Base-by-base conservation (phyloP, 306 rosid genomes). In the Vigna nakashimae region DNA sequence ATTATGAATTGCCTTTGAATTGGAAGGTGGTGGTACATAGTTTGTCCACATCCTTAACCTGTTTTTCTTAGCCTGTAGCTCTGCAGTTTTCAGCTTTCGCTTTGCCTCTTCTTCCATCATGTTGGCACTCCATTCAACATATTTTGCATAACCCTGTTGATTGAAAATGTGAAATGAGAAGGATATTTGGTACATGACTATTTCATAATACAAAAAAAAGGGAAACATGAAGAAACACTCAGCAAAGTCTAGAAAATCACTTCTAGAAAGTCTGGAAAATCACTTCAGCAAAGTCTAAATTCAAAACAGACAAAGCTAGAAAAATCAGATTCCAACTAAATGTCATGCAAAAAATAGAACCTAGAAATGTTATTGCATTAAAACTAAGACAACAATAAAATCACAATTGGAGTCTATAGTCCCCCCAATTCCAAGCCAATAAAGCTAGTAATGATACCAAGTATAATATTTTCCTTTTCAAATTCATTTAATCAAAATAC, bases 81-180 rank as follows among this genome's bases (percentile, higher is more conserved):
- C 98, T 65, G 97, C 94, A 84, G 84, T 49, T 86, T 96, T 96
- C 79, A 96, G 82, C 82, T n/a, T 84, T 79, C 94, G 77, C 80
- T 96, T 96, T 38, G 96, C 92, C 45, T 96, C 97, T 76, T 96
- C 99, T 85, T 93, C 99, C 99, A 96, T 90, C 94, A 86, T 93
- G 71, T 91, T 93, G 17, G 98, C 99, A 82, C 99, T 96, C 99
- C 99, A 96, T 81, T 93, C 99, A 81, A 96, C 96, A 79, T 90
- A 96, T 78, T 88, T 96, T 38, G 92, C 98, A 71, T 75, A 82
- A 71, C 99, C 99, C 99, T 96, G 43, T 34, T 28, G n/a, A 71
- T 62, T 28, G 49, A 59, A 32, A 76, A 38, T 57, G 59, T 22
- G 24, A 74, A 69, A 49, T 43, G 76, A 65, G 62, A 67, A 55